Base-by-base conservation (phyloP, 768 basidiomycete species). In the Phylloporus arenicola region DNA sequence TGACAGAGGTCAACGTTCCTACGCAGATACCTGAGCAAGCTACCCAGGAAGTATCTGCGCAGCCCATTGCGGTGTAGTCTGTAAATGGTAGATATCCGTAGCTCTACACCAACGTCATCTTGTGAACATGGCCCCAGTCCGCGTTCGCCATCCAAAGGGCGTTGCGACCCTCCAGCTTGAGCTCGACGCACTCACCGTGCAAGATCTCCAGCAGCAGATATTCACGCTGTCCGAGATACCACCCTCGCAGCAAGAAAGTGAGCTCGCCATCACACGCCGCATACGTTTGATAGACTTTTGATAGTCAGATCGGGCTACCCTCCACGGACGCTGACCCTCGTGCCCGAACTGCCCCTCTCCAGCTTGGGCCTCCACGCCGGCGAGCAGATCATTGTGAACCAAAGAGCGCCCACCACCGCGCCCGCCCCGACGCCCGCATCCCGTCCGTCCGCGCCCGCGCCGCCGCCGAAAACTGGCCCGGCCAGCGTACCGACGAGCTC, bases 301-400 rank as follows among this genome's bases (percentile, higher is more conserved):
- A 51, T 51, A 90, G 88, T 91, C 51, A 89, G 83, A 70, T 73
- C 79, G 14, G 92, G 93, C 34, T 97, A 95, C 65, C 93, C 93
- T 3, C 93, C 92, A 0, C 79, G 76, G 38, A 58, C 80, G 2
- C 75, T 96, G 37, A 82, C 83, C 5, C 69, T 88, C 33, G 72
- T 88, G 29, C 85, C 88, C 3, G 83, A 86, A 53, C 76, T 90
- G 20, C 82, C 89, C 0, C 55, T 95, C 31, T 76, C 84, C 0
- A 84, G 86, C 31, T 77, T 97, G 25, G 89, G 88, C 13, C 74
- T 97, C 27, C 75, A 78, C 50, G 64, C 72, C 14, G 90, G 92
- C 2, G 95, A 97, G 47, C 91, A 92, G 70, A 75, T 98, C 53
- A 87, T 95, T 59, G 88, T 96, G 40, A 82, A 74, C 45, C 70